Base-by-base conservation (phyloP, 2,329 filamentous ascomycete species). In the Penicillium sp. region DNA sequence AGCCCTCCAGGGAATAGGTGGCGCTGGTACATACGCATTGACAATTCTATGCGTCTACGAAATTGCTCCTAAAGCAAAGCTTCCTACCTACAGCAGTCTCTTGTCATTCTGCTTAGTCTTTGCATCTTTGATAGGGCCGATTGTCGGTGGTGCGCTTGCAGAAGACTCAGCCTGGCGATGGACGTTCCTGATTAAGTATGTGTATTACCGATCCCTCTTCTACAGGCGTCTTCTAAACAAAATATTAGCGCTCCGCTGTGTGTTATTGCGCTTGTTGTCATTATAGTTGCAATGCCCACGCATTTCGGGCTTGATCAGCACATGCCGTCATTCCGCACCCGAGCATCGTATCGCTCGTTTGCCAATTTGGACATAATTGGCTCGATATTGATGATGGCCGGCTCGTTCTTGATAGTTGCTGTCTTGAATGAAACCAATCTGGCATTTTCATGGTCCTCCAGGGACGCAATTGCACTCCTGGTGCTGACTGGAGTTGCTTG, bases 341-440 rank as follows among this genome's bases (percentile, higher is more conserved):
- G 56, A 14, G 57, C 59, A 12, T 61, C 59, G 11, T 61, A 61
- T 49, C 57, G 54, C 28, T 61, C 59, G 28, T 61, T 61, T 30
- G 56, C 56, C 3, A 60, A 59, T 22, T 52, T 60, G 5, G 48
- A 68, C 28, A 46, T 62, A 27, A 37, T 58, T 27, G 59, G 59
- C 2, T 61, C 57, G 11, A 5, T 60, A 8, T 41, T 76, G 2
- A 58, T 71, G 0, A 63, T 78, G 6, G 67, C 66, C 0, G 68
- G 69, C 3, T 75, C 74, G 0, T 67, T 75, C 3, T 63, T 78
- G 3, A 56, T 78, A n/a, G 69, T 77, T 13, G 73, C 75, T 33
- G 74, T 70, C 1, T 63, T 79, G 12, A 70, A 79, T 39, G 67
- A 76, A 53, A 75, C 63, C 5, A 75, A 75, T 4, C 57, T 67